These are phyloP conservation scores for Gorgonomyces haynaldii DNA, from an alignment of 192 early-diverging fungal genomes.

Conservation along the genomic window DNA sequence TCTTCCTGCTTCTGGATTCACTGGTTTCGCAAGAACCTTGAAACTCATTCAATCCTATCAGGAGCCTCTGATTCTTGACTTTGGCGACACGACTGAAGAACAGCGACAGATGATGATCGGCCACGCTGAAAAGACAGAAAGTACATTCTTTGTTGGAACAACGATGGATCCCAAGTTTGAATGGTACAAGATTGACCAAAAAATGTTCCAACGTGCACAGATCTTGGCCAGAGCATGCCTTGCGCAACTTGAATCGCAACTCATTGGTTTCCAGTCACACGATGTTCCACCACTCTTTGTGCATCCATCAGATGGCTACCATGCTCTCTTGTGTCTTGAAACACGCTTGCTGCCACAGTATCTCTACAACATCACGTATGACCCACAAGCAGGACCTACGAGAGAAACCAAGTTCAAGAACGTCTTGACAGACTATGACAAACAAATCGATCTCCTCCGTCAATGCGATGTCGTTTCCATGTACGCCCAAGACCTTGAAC, in stretches of 20 bases:
- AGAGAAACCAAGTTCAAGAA: conserved; percentile 63
- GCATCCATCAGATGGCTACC: conserved; percentile 68
- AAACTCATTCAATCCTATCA: conserved; percentile 60
- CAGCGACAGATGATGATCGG: not conserved
- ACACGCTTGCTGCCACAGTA: conserved; percentile 24
- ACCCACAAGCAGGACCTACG: conserved; percentile 6
- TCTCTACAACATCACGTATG: conserved; percentile 17
- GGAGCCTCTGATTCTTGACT: conserved; percentile 33
- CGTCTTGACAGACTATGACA: conserved; percentile 39
- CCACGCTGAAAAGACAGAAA: no score
- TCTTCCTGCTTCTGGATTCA: conserved; percentile 50
- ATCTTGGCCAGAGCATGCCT: not conserved
- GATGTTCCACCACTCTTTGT: conserved; percentile 58
- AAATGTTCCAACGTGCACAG: no score
- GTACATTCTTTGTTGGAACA: no score
- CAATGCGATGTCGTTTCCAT: conserved; percentile 63
- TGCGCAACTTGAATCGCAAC: conserved; percentile 6
- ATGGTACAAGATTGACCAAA: no score
- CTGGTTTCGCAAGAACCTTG: conserved; percentile 69
- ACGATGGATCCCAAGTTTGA: no score
- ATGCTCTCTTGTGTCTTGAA: conserved; percentile 61
- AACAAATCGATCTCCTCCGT: conserved; percentile 32
- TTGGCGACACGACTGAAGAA: not conserved
- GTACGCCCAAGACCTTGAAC: conserved; percentile 56
- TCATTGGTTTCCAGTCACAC: not conserved